Base-by-base conservation (phyloP, 257 asterid genomes). In the Verbascum thapsus region DNA sequence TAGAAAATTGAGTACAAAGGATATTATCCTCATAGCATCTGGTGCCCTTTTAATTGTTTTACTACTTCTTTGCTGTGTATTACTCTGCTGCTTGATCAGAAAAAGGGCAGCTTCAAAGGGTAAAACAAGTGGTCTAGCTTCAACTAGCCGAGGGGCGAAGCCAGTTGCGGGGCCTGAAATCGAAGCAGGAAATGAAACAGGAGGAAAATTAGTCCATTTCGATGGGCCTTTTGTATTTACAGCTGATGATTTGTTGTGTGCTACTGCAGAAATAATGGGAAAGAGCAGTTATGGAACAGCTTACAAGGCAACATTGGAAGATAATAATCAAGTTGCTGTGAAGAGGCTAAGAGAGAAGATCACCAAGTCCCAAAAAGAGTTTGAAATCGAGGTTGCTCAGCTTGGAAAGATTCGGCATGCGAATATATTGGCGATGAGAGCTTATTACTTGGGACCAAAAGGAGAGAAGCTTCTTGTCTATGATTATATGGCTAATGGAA, bases 391-490 rank as follows among this genome's bases (percentile, higher is more conserved):
- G 74, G 96, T 82, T n/a, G 61, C 91, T 9, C 78, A 76, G 16
- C 87, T 92, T 26, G 99, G 99, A 10, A 92, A 76, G 77, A 83
- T 92, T 41, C 62, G 95, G 10, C 85, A 89, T 54, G 76, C 75
- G 0, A 89, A 85, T 50, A 76, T 92, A 7, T 76, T 89, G 79
- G 94, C 99, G 2, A 71, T 89, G 63, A 78, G 97, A 59, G 99
- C 99, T 60, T 92, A 89, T 68, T 92, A 92, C 65, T 68, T 87
- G 64, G 99, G 97, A 8, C 97, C 99, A 5, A 92, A 92, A 79
- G 99, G 99, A 10, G 99, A 89, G 75, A 89, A 92, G 89, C 99
- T 92, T 73, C 97, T 92, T 51, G 99, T 92, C 76, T 92, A 85
- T 64, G 99, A 89, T 59, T 83, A 80, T 38, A 74, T 92, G 91